Base-by-base conservation (phyloP, 306 rosid species). In the Phaseolus lunatus region DNA sequence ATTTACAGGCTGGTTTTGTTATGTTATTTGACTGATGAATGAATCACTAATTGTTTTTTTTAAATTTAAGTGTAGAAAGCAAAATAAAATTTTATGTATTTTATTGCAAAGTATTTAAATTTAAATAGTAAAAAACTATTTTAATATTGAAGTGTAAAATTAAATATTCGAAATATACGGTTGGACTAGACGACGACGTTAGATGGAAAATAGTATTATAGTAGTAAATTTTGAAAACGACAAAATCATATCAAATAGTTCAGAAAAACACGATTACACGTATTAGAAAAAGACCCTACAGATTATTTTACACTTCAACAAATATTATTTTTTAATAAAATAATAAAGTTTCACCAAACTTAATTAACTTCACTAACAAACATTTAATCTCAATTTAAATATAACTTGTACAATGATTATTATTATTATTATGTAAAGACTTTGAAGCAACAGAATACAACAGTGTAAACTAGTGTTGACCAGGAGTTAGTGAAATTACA, bases 401-500 rank as follows among this genome's bases (percentile, higher is more conserved):
- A 33, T 33, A 33, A 33, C 9, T n/a, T 33, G 39, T 31, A 31
- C 35, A 33, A 33, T 33, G 39, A 5, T 24, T 24, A 24, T 24
- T 24, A 24, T 24, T 24, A 9, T 31, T 19, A 78, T 44, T 44
- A 58, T 39, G 23, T n/a, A 2, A 59, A 59, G 64, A 31, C 63
- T 45, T 59, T 70, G 41, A 57, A 78, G 37, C 49, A 29, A 70
- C 15, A 10, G 47, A 26, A 68, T 9, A 22, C 52, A 45, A 13
- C 20, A 37, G 9, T 56, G 9, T 11, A 8, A 13, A 48, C 35
- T 31, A 15, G 5, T 63, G 43, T 69, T 70, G 64, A 59, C 63
- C 22, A 43, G 1, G 7, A 2, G 62, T 43, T 66, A 27, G 12
- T 56, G 8, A 68, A 84, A 64, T 78, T 54, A 50, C 80, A 0